Base-by-base conservation (phyloP, 2,329 filamentous ascomycete species). In the Colletotrichum tabaci region DNA sequence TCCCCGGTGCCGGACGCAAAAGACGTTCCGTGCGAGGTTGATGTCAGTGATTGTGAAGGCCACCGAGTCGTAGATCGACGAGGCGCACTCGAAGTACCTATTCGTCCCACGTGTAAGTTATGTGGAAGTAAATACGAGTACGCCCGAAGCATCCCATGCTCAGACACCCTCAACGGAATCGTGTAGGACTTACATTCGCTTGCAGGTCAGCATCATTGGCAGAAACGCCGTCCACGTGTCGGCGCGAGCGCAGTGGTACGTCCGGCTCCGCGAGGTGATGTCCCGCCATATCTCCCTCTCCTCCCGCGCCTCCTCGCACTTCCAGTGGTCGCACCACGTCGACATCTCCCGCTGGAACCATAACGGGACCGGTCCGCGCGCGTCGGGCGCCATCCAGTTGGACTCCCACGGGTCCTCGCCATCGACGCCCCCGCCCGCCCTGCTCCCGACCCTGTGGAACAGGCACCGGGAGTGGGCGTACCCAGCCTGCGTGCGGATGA, bases 321-420 rank as follows among this genome's bases (percentile, higher is more conserved):
- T 67, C 68, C 64, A 71, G 38, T 68, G 68, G 42, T 71, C 68
- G 10, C 68, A 67, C 65, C 68, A 71, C 0, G 50, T 53, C 38
- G 68, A 71, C 52, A 63, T 71, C 58, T 71, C 65, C 6, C 68
- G 68, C 50, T 62, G 63, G 7, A 57, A 67, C 68, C 68, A 68
- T 4, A 68, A 18, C 4, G 68, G 65, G 5, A 50, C 57, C 38
- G 64, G 23, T 3, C 68, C 68, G 10, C 64, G 44, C 18, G 58
- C 52, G 12, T 55, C 64, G 3, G 68, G 65, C 2, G 52, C 57
- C 68, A 68, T 68, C 68, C 68, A 71, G 38, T 53, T 68, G 0
- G 47, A 62, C 40, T 53, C 68, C 68, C 64, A 67, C 0, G 46
- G 52, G 1, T 53, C 50, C 23, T 50, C 67, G 16, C 44, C 57